phyloP scores from a whole-genome alignment of 2,329 filamentous ascomycete genomes.

The Elsinoe fawcettii region DNA sequence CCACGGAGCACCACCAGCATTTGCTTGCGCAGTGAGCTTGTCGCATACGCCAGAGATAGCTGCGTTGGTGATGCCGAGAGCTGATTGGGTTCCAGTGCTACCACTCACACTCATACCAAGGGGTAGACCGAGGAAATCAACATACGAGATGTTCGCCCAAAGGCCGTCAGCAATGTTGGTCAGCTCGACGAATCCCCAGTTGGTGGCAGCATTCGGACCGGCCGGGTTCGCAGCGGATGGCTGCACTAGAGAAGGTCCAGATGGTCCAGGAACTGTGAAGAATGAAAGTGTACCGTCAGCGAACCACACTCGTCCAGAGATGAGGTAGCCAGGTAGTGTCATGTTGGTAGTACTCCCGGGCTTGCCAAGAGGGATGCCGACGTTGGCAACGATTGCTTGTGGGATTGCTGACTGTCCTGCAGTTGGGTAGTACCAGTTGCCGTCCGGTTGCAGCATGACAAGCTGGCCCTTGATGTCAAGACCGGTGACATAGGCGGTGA shows the following conservation, averaged over 20 bases:
- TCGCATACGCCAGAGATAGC: conserved; percentile 51
- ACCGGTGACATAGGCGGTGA: conserved; percentile 43
- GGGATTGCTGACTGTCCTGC: conserved; percentile 32
- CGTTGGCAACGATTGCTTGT: conserved; percentile 31
- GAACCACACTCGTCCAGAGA: conserved; percentile 41
- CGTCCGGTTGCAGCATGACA: conserved; percentile 39
- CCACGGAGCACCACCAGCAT: conserved; percentile 53
- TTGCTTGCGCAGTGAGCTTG: conserved; percentile 47
- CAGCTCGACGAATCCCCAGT: conserved; percentile 40
- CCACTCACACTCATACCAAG: conserved; percentile 48
- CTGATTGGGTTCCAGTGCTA: conserved; percentile 39
- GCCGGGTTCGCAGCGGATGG: conserved; percentile 37
- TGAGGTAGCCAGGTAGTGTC: conserved; percentile 36
- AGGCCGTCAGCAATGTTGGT: conserved; percentile 41
- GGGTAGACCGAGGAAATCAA: conserved; percentile 35
- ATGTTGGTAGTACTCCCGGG: conserved; percentile 34
- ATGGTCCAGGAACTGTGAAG: conserved; percentile 32
- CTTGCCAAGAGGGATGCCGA: conserved; percentile 39
- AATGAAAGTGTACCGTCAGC: conserved; percentile 38
- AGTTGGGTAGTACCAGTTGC: conserved; percentile 38
- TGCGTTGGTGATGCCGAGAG: conserved; percentile 52
- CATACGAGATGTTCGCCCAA: conserved; percentile 35
- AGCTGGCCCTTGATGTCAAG: conserved; percentile 34
- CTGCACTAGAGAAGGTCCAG: conserved; percentile 38
- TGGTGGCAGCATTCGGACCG: conserved; percentile 36